These are phyloP conservation scores for Cordia subcordata DNA, from an alignment of 257 asterid species.

Conservation along the genomic window DNA sequence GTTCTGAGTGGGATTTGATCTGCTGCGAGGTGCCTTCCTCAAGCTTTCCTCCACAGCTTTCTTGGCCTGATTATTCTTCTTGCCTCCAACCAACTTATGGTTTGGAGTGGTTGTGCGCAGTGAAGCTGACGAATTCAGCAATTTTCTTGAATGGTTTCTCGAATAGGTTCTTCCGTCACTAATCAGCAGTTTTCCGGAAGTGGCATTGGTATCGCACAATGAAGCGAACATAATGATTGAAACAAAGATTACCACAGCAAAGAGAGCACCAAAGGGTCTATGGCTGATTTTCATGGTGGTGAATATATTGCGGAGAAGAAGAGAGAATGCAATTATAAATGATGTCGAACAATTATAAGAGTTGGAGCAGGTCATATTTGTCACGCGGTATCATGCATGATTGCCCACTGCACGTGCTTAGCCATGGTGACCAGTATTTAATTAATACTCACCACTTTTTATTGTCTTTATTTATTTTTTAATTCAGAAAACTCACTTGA, in stretches of 20 bases:
- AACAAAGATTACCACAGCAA: constrained; percentile 14
- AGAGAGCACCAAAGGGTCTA: constrained; percentile 16
- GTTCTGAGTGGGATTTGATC: constrained; percentile 27
- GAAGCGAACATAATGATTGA: constrained; percentile 8
- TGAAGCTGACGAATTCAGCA: constrained; percentile 8
- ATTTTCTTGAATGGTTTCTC: constrained; percentile 15
- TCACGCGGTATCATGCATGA: neutral
- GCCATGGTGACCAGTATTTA: neutral
- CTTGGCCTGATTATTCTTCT: constrained; percentile 29
- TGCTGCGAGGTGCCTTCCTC: constrained; percentile 24
- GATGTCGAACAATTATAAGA: constrained; percentile 3
- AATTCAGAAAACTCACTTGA: too few relatives aligned
- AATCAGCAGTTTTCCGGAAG: neutral
- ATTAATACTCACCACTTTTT: neutral
- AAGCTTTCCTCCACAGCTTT: constrained; percentile 37
- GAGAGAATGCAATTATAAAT: neutral
- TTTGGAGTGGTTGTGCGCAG: constrained; percentile 2
- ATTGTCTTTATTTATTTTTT: too few relatives aligned
- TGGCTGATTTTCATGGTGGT: constrained; percentile 17
- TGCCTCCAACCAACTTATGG: constrained; percentile 1
- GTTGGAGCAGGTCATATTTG: constrained; percentile 1
- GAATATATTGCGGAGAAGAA: neutral
- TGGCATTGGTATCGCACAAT: constrained; percentile 14
- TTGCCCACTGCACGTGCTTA: constrained; percentile 16
- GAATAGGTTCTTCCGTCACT: neutral